Conservation (phyloP, 1,139 yeast species). For the Kazachstania sp. region DNA sequence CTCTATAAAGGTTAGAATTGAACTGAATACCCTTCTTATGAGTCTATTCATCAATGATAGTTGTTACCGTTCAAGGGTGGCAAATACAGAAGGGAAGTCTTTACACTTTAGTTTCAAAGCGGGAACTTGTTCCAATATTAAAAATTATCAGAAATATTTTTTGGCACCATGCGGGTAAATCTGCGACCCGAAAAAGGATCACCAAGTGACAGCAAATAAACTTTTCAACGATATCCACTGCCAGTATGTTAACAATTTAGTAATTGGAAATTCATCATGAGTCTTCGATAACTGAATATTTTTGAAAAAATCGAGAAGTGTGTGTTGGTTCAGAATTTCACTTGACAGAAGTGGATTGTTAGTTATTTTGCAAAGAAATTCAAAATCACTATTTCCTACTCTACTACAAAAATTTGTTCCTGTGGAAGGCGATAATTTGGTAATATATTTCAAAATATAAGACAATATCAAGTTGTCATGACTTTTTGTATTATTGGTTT, state of each 20-base stretch:
- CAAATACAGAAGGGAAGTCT: slow-evolving; percentile 1
- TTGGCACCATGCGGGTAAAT: too few species aligned
- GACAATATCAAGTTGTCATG: background rate
- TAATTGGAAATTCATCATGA: background rate
- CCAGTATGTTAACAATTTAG: background rate
- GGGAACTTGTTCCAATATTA: too few species aligned
- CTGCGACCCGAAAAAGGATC: background rate
- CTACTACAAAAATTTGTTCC: too few species aligned
- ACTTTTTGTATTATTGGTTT: background rate
- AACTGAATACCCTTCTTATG: too few species aligned
- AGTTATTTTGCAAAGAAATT: background rate
- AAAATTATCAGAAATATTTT: too few species aligned
- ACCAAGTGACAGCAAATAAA: slow-evolving; percentile 1
- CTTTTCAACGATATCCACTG: background rate
- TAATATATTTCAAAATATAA: background rate
- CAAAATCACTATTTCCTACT: background rate
- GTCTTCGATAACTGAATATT: background rate
- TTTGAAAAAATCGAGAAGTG: slow-evolving; percentile 5
- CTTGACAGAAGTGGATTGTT: slow-evolving; percentile 5
- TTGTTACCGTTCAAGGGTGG: slow-evolving; percentile 4
- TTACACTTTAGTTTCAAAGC: too few species aligned
- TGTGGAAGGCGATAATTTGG: background rate
- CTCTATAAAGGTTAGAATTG: too few species aligned
- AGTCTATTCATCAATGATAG: too few species aligned
- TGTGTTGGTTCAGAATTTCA: slow-evolving; percentile 1